Conservation (phyloP, 495 filamentous ascomycete genomes). For the Sporormia fimetaria region DNA sequence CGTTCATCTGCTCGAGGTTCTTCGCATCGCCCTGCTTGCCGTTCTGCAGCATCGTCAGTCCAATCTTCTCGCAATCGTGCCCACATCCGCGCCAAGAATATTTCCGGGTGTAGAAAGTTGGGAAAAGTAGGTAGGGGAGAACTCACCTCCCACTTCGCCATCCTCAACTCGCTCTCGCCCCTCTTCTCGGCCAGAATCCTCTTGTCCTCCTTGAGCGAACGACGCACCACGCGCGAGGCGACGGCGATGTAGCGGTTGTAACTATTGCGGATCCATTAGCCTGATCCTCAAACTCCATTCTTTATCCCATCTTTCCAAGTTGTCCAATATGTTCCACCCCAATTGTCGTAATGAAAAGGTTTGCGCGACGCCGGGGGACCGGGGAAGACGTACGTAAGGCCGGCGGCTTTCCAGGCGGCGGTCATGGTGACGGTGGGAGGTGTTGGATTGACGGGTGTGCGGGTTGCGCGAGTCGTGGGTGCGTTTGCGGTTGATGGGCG, state of each 20-base stretch:
- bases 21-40: slow-evolving; percentile 90
- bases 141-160: slow-evolving; percentile 95
- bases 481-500: slow-evolving; percentile 2
- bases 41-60: slow-evolving; percentile 46
- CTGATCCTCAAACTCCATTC: too few species aligned
- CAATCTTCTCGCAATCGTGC: slow-evolving; percentile 12
- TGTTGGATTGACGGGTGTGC: slow-evolving; percentile 19
- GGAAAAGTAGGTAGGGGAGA: too few species aligned
- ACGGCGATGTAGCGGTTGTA: slow-evolving; percentile 78
- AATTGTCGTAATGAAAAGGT: slow-evolving; percentile 4
- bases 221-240: slow-evolving; percentile 67
- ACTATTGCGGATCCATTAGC: slow-evolving; percentile 35
- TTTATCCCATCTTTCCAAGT: too few species aligned
- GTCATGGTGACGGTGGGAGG: slow-evolving; percentile 64
- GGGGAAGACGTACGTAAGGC: slow-evolving; percentile 64
- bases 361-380: slow-evolving; percentile 6
- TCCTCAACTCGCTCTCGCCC: slow-evolving; percentile 79
- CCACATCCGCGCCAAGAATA: too few species aligned
- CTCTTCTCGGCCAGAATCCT: slow-evolving; percentile 78
- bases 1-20: slow-evolving; percentile 62
- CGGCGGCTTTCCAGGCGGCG: slow-evolving; percentile 96
- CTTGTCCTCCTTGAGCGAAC: slow-evolving; percentile 88
- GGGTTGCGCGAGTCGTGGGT: slow-evolving; percentile 32
- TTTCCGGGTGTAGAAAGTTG: too few species aligned
- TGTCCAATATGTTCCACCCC: too few species aligned